Percentiles rank a stretch among this genome's conserved stretches.
Conservation (phyloP, 2,329 filamentous ascomycete genomes). For the Fusarium continuum region DNA sequence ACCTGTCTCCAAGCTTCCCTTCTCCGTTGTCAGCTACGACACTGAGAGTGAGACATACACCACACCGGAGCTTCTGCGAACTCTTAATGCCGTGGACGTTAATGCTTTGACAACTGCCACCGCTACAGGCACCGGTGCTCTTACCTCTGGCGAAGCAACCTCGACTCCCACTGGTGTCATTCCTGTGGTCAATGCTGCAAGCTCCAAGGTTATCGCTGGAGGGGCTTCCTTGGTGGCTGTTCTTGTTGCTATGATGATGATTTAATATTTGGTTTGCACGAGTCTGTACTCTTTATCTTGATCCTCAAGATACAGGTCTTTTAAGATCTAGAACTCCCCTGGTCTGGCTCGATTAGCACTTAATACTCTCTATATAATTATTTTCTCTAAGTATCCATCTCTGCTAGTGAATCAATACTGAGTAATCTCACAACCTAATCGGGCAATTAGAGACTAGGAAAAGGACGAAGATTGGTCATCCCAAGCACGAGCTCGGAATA, state of each 20-base stretch:
- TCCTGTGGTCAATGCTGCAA: slow-evolving; percentile 13
- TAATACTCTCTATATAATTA: not conserved
- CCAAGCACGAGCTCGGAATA: not conserved
- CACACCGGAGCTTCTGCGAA: slow-evolving; percentile 42
- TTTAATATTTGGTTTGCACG: not conserved
- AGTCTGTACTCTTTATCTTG: not conserved
- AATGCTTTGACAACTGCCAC: slow-evolving; percentile 11
- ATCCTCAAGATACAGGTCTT: not conserved
- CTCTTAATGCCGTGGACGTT: slow-evolving; percentile 37
- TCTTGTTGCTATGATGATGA: slow-evolving; percentile 11
- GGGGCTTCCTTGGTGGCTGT: slow-evolving; percentile 17
- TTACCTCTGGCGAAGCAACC: not conserved
- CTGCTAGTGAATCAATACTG: not conserved
- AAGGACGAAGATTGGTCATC: not conserved
- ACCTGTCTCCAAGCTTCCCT: slow-evolving; percentile 40
- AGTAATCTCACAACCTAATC: not conserved
- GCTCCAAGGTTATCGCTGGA: slow-evolving; percentile 12
- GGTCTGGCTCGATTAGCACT: not conserved
- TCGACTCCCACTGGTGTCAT: slow-evolving; percentile 9
- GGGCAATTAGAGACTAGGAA: not conserved
- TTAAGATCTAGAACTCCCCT: not conserved
- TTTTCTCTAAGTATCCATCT: no score
- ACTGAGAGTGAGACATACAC: slow-evolving; percentile 40
- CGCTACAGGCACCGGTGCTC: not conserved
- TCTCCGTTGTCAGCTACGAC: slow-evolving; percentile 38